Evolutionary conservation across 257 asterid genomes (phyloP).

Genomic region (Solanum tarijense): DNA sequence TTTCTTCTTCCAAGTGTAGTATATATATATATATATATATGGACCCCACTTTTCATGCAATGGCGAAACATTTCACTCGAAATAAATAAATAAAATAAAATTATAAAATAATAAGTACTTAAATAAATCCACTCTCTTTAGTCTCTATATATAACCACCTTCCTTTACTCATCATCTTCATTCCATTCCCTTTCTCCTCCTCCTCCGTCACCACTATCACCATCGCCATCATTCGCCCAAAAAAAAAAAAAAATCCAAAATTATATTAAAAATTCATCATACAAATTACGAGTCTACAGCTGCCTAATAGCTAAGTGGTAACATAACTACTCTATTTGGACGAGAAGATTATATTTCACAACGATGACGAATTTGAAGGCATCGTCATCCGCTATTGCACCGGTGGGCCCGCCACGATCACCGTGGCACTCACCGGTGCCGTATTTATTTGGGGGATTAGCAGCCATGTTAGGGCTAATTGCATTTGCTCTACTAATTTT

Average conservation of each 20-base stretch:
- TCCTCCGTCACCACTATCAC: neutral
- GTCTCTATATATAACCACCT: slow-evolving; percentile 16
- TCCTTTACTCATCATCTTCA: slow-evolving; percentile 4
- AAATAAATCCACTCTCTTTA: neutral
- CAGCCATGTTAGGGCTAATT: slow-evolving; percentile 84
- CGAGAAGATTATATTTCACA: no score
- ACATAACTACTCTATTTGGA: neutral
- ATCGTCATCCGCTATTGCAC: slow-evolving; percentile 12
- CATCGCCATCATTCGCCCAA: neutral
- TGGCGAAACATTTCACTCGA: slow-evolving; percentile 45
- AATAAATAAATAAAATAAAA: neutral
- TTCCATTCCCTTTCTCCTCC: neutral
- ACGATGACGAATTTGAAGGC: slow-evolving; percentile 12
- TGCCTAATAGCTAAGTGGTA: neutral
- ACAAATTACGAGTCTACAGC: neutral
- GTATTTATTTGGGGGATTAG: slow-evolving; percentile 80
- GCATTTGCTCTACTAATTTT: slow-evolving; percentile 77
- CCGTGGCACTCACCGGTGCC: slow-evolving; percentile 98
- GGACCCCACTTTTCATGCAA: slow-evolving; percentile 27
- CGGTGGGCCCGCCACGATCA: slow-evolving; percentile 24
- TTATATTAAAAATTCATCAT: neutral
- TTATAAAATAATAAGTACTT: neutral
- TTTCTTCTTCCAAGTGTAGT: neutral
- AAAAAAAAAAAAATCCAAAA: neutral
- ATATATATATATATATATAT: neutral